Evolutionary conservation across 148 eudicot genomes (phyloP).

Genomic region (Selenicereus undatus): DNA sequence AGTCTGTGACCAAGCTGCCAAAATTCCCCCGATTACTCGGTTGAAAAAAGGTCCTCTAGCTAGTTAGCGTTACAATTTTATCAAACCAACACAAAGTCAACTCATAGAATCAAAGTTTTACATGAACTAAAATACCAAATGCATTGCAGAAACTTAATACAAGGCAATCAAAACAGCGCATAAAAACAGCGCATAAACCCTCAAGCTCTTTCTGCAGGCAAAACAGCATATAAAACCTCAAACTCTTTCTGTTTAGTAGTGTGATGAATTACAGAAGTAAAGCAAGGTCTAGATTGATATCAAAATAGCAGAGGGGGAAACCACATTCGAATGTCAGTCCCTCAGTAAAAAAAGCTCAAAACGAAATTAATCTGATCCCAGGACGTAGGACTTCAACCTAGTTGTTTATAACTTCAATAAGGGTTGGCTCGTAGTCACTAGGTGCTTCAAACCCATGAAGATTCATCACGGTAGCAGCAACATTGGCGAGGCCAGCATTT

Average conservation of each 20-base stretch:
- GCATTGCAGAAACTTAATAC: neutral
- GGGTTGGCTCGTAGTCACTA: constrained; percentile 72
- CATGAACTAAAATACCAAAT: neutral
- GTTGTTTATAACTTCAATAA: constrained; percentile 68
- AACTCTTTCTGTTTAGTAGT: neutral
- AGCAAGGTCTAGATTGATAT: constrained; percentile 9
- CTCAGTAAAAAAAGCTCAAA: neutral
- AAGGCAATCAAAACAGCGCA: neutral
- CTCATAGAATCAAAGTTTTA: neutral
- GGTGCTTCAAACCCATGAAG: constrained; percentile 88
- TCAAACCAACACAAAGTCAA: neutral
- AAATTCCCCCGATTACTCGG: too few relatives aligned
- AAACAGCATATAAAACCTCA: neutral
- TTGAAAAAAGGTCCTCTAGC: too few relatives aligned
- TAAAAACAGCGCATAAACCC: neutral
- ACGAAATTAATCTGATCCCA: neutral
- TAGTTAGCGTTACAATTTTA: too few relatives aligned
- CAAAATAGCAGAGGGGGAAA: constrained; percentile 8
- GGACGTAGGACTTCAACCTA: neutral
- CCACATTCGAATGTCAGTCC: constrained; percentile 16
- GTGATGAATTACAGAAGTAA: constrained; percentile 7
- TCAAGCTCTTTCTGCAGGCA: neutral
- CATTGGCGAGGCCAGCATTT: constrained; percentile 77
- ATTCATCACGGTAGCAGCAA: constrained; percentile 89
- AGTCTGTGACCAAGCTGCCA: too few relatives aligned